Conservation (phyloP, 768 basidiomycete species). For the Sporobolomyces roseus region DNA sequence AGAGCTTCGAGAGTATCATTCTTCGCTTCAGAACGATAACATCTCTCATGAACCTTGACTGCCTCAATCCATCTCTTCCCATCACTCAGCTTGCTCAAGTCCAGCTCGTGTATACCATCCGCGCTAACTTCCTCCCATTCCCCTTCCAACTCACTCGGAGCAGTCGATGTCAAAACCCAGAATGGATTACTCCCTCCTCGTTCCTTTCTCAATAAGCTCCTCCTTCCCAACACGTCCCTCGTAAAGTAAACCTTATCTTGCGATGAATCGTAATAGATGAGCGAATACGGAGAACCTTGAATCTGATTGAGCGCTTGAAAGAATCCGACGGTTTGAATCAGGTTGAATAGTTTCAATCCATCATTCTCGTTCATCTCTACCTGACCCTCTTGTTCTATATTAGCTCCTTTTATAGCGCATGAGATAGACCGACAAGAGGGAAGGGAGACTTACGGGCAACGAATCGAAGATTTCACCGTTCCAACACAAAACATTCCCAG, state of each 20-base stretch:
- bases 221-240: slow-evolving; percentile 76
- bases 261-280: slow-evolving; percentile 62
- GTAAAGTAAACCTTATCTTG: slow-evolving; percentile 62
- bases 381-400: slow-evolving; percentile 48
- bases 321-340: slow-evolving; percentile 50
- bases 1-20: slow-evolving; percentile 14
- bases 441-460: background rate
- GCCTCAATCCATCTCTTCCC: background rate
- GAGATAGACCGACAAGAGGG: background rate
- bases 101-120: background rate
- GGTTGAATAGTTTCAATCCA: slow-evolving; percentile 57
- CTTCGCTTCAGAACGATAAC: background rate
- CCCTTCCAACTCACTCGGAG: slow-evolving; percentile 45
- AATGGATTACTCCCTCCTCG: slow-evolving; percentile 57
- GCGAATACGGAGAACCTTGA: slow-evolving; percentile 87
- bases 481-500: slow-evolving; percentile 63
- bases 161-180: slow-evolving; percentile 65
- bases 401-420: background rate
- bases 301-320: slow-evolving; percentile 58
- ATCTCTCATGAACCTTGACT: background rate
- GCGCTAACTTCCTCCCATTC: slow-evolving; percentile 2
- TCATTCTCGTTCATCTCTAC: slow-evolving; percentile 66
- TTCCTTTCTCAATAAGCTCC: slow-evolving; percentile 68
- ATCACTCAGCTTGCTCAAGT: background rate
- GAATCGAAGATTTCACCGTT: slow-evolving; percentile 60